These are phyloP conservation scores for Berkeleyomyces basicola DNA, from an alignment of 2,329 filamentous ascomycete genomes.

Conservation along the genomic window DNA sequence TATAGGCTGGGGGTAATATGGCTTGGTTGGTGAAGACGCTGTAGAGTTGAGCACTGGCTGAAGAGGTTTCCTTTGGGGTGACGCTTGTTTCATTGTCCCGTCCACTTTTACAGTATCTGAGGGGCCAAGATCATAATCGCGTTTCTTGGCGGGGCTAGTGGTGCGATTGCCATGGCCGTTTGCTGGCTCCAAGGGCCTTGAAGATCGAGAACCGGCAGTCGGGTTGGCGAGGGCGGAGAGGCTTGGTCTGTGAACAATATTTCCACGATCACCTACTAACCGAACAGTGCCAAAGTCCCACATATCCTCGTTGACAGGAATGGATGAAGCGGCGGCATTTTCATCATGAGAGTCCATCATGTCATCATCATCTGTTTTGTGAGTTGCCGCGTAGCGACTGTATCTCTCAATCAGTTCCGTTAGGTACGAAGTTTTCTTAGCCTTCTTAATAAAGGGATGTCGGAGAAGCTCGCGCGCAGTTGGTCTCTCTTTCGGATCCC, in stretches of 20 bases:
- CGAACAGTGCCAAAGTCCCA: constrained; percentile 98
- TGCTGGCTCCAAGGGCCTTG: constrained; percentile 30
- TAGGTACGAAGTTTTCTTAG: constrained; percentile 90
- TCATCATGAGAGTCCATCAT: constrained; percentile 37
- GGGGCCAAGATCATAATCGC: constrained; percentile 27
- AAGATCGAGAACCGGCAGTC: constrained; percentile 57
- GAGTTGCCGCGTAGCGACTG: constrained; percentile 68
- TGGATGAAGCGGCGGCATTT: constrained; percentile 34
- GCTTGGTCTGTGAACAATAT: constrained; percentile 37
- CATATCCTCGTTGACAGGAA: constrained; percentile 55
- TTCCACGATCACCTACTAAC: constrained; percentile 52
- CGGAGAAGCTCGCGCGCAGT: constrained; percentile 74
- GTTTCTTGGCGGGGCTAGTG: constrained; percentile 34
- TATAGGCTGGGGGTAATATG: constrained; percentile 12
- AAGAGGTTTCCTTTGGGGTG: constrained; percentile 42
- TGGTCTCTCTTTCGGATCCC: constrained; percentile 78
- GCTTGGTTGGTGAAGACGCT: constrained; percentile 2
- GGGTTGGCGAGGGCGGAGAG: constrained; percentile 62
- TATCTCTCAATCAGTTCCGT: constrained; percentile 90
- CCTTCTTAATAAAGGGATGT: constrained; percentile 77
- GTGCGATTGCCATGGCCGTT: constrained; percentile 27
- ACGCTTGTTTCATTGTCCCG: constrained; percentile 38
- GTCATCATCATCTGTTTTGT: constrained; percentile 52
- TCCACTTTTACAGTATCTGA: constrained; percentile 38
- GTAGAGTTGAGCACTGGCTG: constrained; percentile 17